Evolutionary conservation across 1,139 yeast genomes (phyloP), one percentile per base, ranked within the genome.

Genomic region (Petasospora fabianii): DNA sequence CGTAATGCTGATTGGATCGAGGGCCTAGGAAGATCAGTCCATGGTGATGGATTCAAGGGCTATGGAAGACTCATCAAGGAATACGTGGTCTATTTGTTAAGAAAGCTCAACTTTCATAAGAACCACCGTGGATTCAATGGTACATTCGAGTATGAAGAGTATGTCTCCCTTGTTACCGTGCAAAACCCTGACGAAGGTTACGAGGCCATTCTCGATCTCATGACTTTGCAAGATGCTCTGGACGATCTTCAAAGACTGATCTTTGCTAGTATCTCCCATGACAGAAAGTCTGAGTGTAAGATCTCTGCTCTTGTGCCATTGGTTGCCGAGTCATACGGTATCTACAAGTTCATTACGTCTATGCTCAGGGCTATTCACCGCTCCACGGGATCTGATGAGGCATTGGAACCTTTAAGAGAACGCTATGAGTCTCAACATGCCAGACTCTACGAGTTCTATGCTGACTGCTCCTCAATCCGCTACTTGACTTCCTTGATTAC

Each of bases 181-280:
- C 83, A 86, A 55, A 96, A 92, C 58, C 97, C 97, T 3, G 90
- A 92, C 58, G 96, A 88, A 64, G 97, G 97, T 6, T 92, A 85
- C 58, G 96, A 90, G 56, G 80, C 95, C 1, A 78, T 90, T 48
- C 64, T 87, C 49, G 96, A 87, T 58, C 68, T 92, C 54, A 83
- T 88, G 88, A 79, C 80, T 40, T 68, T 90, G 42, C 97, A 88
- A 61, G 97, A 90, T 56, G 73, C 80, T 34, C 77, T 90, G 47
- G 94, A 86, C 58, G 84, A 83, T 48, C 77, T 86, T 47, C 92
- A 85, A 52, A 77, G 84, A 48, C 66, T 85, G 38, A 75, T 90
- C 18, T 84, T 92, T 59, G 80, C 95, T 0, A 74, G 86, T 5
- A 71, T 88, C 41, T 73, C 78, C 42, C 79, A 74, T 45, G 75